These are phyloP conservation scores for Mollisiaceae sp. DNA, from an alignment of 2,329 filamentous ascomycete species.

Conservation along the genomic window DNA sequence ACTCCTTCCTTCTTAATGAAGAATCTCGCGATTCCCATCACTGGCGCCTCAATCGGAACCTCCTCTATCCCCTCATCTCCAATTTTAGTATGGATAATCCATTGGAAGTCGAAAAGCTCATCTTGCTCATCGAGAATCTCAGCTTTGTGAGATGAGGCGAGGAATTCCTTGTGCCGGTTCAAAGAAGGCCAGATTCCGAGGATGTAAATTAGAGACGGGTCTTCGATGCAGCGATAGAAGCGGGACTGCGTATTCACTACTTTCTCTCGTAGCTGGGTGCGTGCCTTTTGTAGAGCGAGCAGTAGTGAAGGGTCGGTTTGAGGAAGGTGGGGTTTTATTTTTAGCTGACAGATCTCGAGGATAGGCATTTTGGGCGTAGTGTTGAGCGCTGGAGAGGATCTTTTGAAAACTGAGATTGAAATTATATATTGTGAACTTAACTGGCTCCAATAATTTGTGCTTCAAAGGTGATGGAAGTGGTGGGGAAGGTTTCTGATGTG, in stretches of 20 bases:
- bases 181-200: constrained; percentile 29
- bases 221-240: constrained; percentile 31
- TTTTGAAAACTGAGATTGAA: neutral
- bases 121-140: constrained; percentile 28
- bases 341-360: constrained; percentile 31
- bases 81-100: constrained; percentile 25
- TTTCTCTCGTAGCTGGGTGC: constrained; percentile 14
- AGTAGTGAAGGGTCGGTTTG: constrained; percentile 23
- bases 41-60: constrained; percentile 24
- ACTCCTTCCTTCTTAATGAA: constrained; percentile 18
- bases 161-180: constrained; percentile 24
- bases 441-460: neutral
- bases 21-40: constrained; percentile 22
- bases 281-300: constrained; percentile 18
- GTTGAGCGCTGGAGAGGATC: neutral
- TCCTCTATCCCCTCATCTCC: constrained; percentile 10
- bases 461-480: neutral
- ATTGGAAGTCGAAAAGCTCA: constrained; percentile 26
- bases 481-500: neutral
- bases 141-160: constrained; percentile 18
- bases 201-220: constrained; percentile 27
- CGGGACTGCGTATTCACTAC: constrained; percentile 26
- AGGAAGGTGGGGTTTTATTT: constrained; percentile 20
- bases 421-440: neutral
- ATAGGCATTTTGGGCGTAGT: constrained; percentile 19